Evolutionary conservation across 176 grass and related monocot species (phyloP).

Genomic region (Oryza meyeriana): DNA sequence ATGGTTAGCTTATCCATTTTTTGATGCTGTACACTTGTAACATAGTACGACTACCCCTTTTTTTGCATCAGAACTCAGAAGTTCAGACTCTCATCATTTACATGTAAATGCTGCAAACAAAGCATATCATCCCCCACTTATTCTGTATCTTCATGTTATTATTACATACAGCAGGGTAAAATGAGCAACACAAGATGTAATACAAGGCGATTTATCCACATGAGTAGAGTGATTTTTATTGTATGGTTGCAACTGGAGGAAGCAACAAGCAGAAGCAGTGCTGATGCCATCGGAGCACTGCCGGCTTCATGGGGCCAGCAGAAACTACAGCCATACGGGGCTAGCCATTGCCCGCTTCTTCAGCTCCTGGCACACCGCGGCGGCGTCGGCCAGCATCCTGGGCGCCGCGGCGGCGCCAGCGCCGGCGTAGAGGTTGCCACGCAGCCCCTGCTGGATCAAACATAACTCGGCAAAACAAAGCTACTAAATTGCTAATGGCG

Average conservation of each 20-base stretch:
- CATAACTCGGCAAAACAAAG: neutral
- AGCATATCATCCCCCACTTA: neutral
- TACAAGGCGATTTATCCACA: neutral
- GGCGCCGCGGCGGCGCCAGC: neutral
- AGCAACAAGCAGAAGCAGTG: neutral
- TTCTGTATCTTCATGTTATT: neutral
- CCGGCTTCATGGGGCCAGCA: constrained; percentile 1
- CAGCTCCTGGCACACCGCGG: neutral
- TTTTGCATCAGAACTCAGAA: neutral
- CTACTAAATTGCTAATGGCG: neutral
- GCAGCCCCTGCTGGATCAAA: constrained; percentile 17
- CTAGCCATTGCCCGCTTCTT: constrained; percentile 4
- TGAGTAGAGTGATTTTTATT: neutral
- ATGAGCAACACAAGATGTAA: neutral
- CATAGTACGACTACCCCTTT: neutral
- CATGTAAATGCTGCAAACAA: neutral
- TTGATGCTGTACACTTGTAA: neutral
- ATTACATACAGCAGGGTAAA: neutral
- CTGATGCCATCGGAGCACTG: neutral
- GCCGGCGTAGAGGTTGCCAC: constrained; percentile 18
- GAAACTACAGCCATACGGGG: constrained; percentile 31
- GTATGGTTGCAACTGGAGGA: neutral
- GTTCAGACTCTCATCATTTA: neutral
- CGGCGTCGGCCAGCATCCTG: neutral
- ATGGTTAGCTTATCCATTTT: neutral